A percentile compares a stretch with the other conserved stretches of the same genome.
These are phyloP conservation scores for grape (Vitis vinifera) DNA, from an alignment of 164 flowering plant genomes.

Conservation along the genomic window ASM3070453v1 NC_081808.1:651501-652000, in stretches of 20 bases:
- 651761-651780: slow-evolving; percentile 83
- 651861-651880: slow-evolving; percentile 81
- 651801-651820: slow-evolving; percentile 59
- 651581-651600: background rate
- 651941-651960: background rate
- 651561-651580: background rate
- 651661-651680: slow-evolving; percentile 76
- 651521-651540: no score
- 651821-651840: slow-evolving; percentile 93
- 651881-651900: slow-evolving; percentile 13
- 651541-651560: background rate
- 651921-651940: background rate
- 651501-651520: no score
- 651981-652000: background rate
- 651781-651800: slow-evolving; percentile 48
- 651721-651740: slow-evolving; percentile 47
- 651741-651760: slow-evolving; percentile 54
- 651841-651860: slow-evolving; percentile 33
- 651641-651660: background rate
- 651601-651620: background rate
- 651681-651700: slow-evolving; percentile 86
- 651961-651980: background rate
- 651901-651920: background rate
- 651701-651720: slow-evolving; percentile 60
- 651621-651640: background rate